These are phyloP conservation scores for Sporothrix sp. DNA, from an alignment of 2,329 filamentous ascomycete species.

Conservation along the genomic window DNA sequence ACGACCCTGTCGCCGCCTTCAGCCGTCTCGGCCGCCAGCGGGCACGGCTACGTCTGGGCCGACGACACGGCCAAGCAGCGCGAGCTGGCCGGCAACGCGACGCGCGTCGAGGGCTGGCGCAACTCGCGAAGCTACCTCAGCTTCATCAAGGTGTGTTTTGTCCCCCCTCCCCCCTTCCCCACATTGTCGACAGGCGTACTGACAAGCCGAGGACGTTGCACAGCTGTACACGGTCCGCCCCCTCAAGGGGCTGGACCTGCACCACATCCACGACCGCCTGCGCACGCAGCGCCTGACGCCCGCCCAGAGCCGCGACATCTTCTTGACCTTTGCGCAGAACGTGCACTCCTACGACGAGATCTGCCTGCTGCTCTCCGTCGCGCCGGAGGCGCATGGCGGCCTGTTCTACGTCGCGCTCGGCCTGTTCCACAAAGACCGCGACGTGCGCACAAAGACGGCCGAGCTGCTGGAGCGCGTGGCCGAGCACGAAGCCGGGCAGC, in stretches of 20 bases:
- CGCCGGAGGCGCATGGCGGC: slow-evolving; percentile 76
- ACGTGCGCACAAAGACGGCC: slow-evolving; percentile 67
- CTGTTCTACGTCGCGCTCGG: slow-evolving; percentile 87
- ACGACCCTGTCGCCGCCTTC: not conserved
- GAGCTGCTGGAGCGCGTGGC: slow-evolving; percentile 73
- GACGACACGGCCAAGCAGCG: slow-evolving; percentile 71
- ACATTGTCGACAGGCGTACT: too few relatives aligned
- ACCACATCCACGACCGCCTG: slow-evolving; percentile 86
- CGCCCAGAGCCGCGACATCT: slow-evolving; percentile 71
- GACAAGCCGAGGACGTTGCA: too few relatives aligned
- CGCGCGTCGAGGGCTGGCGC: slow-evolving; percentile 91
- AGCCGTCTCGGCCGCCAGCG: slow-evolving; percentile 40
- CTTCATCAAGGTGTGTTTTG: slow-evolving; percentile 90
- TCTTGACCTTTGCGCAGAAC: slow-evolving; percentile 65
- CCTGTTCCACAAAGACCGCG: slow-evolving; percentile 77
- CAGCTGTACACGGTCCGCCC: slow-evolving; percentile 55
- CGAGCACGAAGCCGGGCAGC: slow-evolving; percentile 79
- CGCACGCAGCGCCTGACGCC: slow-evolving; percentile 70
- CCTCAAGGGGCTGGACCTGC: slow-evolving; percentile 72
- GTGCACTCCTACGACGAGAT: slow-evolving; percentile 78
- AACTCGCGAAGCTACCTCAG: slow-evolving; percentile 93
- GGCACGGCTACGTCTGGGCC: slow-evolving; percentile 92
- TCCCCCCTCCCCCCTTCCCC: too few relatives aligned
- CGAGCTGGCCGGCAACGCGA: slow-evolving; percentile 85
- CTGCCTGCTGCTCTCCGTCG: slow-evolving; percentile 70